These are phyloP conservation scores for Plasmodium relictum DNA, from an alignment of 169 alveolate species.

Conservation along the genomic window DNA sequence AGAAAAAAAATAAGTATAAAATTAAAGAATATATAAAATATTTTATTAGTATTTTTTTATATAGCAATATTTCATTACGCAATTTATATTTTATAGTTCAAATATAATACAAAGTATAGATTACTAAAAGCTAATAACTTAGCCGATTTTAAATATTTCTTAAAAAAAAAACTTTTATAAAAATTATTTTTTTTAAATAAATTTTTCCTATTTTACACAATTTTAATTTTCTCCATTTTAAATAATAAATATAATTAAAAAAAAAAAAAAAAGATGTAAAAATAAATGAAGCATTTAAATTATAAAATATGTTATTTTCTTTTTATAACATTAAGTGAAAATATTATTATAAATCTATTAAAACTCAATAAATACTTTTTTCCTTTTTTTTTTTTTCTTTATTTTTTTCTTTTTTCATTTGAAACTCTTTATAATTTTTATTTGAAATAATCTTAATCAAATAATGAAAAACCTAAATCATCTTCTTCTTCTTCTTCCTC, in stretches of 20 bases:
- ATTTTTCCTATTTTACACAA: conserved; percentile 23
- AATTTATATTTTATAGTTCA: too few species aligned
- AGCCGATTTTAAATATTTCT: too few species aligned
- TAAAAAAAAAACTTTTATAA: too few species aligned
- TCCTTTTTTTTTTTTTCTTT: neutral
- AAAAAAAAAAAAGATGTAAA: conserved; percentile 45
- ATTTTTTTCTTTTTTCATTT: conserved; percentile 2
- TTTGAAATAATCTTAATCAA: conserved; percentile 71
- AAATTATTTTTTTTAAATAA: neutral
- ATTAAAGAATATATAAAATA: too few species aligned
- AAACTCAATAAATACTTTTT: neutral
- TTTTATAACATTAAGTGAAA: conserved; percentile 15
- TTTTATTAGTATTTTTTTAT: too few species aligned
- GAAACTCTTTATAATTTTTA: neutral
- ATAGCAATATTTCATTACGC: too few species aligned
- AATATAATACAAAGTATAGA: too few species aligned
- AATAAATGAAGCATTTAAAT: conserved; percentile 12
- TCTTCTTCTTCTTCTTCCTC: conserved; percentile 83
- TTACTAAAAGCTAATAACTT: too few species aligned
- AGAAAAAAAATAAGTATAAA: too few species aligned
- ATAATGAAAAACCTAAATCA: conserved; percentile 79
- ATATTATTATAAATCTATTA: conserved; percentile 1
- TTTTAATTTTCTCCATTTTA: conserved; percentile 25
- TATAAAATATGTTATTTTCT: neutral
- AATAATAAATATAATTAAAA: conserved; percentile 24